Evolutionary conservation across 768 basidiomycete species (phyloP), one percentile per base, ranked within the genome.

Genomic region (Rhizopogon rudus): DNA sequence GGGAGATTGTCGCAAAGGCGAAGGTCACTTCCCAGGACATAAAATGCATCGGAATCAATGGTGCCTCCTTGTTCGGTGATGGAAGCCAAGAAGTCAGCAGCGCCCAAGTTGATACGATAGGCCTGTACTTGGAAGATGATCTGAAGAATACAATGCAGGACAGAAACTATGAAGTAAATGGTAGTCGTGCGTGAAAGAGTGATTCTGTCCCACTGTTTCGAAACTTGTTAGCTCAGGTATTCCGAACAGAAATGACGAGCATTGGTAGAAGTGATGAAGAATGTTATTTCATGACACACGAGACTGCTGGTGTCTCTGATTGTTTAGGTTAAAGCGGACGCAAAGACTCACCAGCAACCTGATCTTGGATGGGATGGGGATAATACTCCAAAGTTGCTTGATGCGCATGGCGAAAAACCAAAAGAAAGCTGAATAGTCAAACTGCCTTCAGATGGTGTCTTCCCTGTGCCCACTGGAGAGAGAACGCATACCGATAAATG

Each of bases 61-160:
- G 77, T 76, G 58, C 81, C 67, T 31, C 80, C 83, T 62, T 80
- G 70, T 29, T 65, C 44, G 29, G 83, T 73, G 51, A 90, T 77
- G 48, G 70, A 67, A 44, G 71, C 69, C 53, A 91, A 72, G 60
- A 83, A 77, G 28, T 65, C 55, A 29, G 81, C 79, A 6, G 87
- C 86, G 17, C 77, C 60, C 8, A 77, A 77, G 61, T 91, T 91
- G 70, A 81, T 81, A 12, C 74, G 73, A 72, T 84, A 86, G 10
- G 84, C 88, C 52, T 78, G 77, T 50, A 77, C 79, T 71, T 91
- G 89, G 44, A 92, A 75, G 28, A 79, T 73, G 59, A 90, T 74
- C 68, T 91, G 89, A 56, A 88, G 66, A 54, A 78, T 60, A 60
- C 85, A 88, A 65, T 90, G 86, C 44, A 81, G 48, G 51, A 86